Evolutionary conservation across 495 filamentous ascomycete genomes (phyloP).

Genomic region (Penicillium simplicissimum): DNA sequence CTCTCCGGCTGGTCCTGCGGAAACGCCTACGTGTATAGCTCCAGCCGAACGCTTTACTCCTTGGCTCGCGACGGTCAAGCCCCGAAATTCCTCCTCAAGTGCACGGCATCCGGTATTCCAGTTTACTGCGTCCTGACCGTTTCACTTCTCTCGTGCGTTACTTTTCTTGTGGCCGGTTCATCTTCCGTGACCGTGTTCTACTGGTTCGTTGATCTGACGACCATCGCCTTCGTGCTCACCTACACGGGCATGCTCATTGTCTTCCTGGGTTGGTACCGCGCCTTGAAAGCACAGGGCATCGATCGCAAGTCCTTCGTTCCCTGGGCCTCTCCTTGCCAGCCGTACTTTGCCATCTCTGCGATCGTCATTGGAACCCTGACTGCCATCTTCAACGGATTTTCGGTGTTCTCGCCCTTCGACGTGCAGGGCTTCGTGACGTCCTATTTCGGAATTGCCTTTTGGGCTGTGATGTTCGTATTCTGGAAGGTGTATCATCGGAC

Average conservation of each 20-base stretch:
- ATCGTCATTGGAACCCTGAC: conserved; percentile 23
- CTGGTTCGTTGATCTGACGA: conserved; percentile 57
- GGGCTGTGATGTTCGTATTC: conserved; percentile 32
- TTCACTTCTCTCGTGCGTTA: conserved; percentile 56
- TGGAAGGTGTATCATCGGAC: conserved; percentile 37
- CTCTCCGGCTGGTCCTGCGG: conserved; percentile 66
- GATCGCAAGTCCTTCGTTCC: conserved; percentile 39
- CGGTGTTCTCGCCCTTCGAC: conserved; percentile 33
- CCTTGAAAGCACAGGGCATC: conserved; percentile 55
- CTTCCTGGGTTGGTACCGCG: conserved; percentile 59
- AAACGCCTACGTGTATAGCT: conserved; percentile 77
- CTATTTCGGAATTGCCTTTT: conserved; percentile 39
- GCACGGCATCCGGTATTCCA: conserved; percentile 55
- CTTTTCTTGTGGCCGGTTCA: conserved; percentile 61
- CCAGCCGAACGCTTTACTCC: conserved; percentile 73
- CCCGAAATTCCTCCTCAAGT: conserved; percentile 45
- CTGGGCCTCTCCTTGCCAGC: conserved; percentile 32
- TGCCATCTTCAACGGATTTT: conserved; percentile 37
- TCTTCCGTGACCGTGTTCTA: conserved; percentile 55
- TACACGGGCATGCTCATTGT: conserved; percentile 55
- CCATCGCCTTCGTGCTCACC: conserved; percentile 55
- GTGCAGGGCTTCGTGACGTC: conserved; percentile 37
- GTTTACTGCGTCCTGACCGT: conserved; percentile 58
- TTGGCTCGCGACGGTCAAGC: conserved; percentile 68
- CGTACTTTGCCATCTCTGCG: conserved; percentile 31